A percentile compares a stretch with the other conserved stretches of the same genome.
Evolutionary conservation across 1,284 basidiomycete species (phyloP).

Genomic region (Sporisorium graminicola): DNA sequence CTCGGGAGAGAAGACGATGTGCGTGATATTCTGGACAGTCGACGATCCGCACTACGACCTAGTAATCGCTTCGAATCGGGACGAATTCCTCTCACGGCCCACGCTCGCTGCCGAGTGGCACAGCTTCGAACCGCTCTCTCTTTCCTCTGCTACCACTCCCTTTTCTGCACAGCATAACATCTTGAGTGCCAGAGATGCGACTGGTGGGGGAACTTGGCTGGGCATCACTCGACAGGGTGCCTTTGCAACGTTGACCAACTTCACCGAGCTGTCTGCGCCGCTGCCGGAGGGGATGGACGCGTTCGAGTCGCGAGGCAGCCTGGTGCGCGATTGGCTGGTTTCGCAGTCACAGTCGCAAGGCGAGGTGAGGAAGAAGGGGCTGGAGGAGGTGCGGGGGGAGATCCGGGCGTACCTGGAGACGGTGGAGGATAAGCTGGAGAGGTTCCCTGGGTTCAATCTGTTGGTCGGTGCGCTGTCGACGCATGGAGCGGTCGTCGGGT

Average conservation of each 20-base stretch:
- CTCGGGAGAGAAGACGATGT: conserved; percentile 37
- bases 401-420: conserved; percentile 19
- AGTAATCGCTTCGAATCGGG: conserved; percentile 57
- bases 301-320: conserved; percentile 47
- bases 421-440: conserved; percentile 12
- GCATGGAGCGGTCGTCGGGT: conserved; percentile 15
- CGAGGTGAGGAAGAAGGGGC: background rate
- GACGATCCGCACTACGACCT: conserved; percentile 36
- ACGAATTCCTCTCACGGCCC: conserved; percentile 57
- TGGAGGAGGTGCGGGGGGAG: conserved; percentile 6
- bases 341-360: background rate
- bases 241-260: conserved; percentile 61
- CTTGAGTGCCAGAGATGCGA: conserved; percentile 47
- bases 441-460: conserved; percentile 60
- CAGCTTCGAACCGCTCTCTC: conserved; percentile 21
- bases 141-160: no score
- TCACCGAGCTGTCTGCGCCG: conserved; percentile 46
- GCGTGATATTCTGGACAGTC: conserved; percentile 53
- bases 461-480: conserved; percentile 32
- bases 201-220: conserved; percentile 63
- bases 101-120: conserved; percentile 56
- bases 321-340: conserved; percentile 48
- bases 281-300: conserved; percentile 24
- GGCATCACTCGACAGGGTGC: conserved; percentile 49
- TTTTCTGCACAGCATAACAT: conserved; percentile 6